These are phyloP conservation scores for Monilinia polystroma DNA, from an alignment of 2,329 filamentous ascomycete species.

Conservation along the genomic window DNA sequence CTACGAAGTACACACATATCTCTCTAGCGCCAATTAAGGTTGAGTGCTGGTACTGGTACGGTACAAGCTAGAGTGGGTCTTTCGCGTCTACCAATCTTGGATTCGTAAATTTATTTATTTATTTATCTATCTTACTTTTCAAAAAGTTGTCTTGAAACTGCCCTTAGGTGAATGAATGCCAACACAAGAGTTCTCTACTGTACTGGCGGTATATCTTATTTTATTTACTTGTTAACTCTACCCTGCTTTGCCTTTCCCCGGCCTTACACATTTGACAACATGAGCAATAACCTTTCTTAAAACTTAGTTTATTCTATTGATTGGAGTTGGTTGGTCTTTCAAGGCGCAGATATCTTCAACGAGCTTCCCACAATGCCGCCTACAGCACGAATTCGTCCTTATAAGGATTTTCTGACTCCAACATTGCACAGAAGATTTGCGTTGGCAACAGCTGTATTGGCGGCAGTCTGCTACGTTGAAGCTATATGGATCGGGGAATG, in stretches of 20 bases:
- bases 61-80: slow-evolving; percentile 11
- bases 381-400: slow-evolving; percentile 40
- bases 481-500: slow-evolving; percentile 69
- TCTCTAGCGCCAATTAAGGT: no score
- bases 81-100: slow-evolving; percentile 12
- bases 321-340: slow-evolving; percentile 1
- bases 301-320: not conserved
- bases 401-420: slow-evolving; percentile 80
- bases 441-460: slow-evolving; percentile 67
- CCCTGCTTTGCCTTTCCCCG: no score
- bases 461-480: slow-evolving; percentile 71
- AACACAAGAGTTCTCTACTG: slow-evolving; percentile 25
- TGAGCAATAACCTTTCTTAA: slow-evolving; percentile 27
- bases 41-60: not conserved
- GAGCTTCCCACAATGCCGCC: slow-evolving; percentile 36
- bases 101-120: no score
- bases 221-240: no score
- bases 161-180: slow-evolving; percentile 25
- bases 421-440: slow-evolving; percentile 84
- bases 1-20: no score
- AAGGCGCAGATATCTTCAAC: not conserved
- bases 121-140: no score
- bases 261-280: slow-evolving; percentile 23
- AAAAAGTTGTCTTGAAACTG: no score
- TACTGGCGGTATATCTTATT: no score